A percentile compares a stretch with the other conserved stretches of the same genome.
phyloP scores from a whole-genome alignment of 202 grass and related monocot genomes.

The Panicum virgatum region DNA sequence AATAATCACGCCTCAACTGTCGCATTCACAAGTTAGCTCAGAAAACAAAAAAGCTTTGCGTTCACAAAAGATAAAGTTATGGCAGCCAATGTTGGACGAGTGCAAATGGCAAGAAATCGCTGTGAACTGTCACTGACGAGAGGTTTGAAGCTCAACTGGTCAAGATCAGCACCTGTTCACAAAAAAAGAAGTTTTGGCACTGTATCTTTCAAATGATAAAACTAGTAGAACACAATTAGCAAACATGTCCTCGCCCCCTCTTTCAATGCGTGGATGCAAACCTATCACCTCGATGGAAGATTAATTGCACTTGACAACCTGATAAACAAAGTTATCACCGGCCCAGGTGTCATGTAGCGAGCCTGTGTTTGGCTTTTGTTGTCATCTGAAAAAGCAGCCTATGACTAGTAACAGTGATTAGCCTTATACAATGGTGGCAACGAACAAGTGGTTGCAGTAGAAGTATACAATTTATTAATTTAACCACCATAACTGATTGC shows the following conservation, averaged over 20 bases:
- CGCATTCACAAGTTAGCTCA: conserved; percentile 9
- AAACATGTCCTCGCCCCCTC: conserved; percentile 18
- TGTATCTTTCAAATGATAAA: conserved; percentile 16
- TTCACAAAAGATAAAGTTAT: background rate
- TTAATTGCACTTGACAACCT: conserved; percentile 4
- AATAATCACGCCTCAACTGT: conserved; percentile 29
- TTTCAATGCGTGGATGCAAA: conserved; percentile 30
- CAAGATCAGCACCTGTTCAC: background rate
- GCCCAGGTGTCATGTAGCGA: conserved; percentile 4
- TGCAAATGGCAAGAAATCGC: background rate
- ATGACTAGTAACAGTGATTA: background rate
- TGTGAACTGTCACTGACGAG: background rate
- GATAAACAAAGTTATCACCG: background rate
- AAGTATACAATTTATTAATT: background rate
- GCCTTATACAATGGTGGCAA: conserved; percentile 4
- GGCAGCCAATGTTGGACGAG: background rate
- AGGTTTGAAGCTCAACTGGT: background rate
- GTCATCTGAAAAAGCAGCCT: background rate
- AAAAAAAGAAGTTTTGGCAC: background rate
- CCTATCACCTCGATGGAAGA: conserved; percentile 26
- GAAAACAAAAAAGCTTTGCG: background rate
- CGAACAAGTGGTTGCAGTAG: background rate
- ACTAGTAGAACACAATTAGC: background rate
- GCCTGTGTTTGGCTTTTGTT: background rate
- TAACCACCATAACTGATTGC: background rate